Conservation (phyloP, 345 rosid species). For the Pistacia vera region DNA sequence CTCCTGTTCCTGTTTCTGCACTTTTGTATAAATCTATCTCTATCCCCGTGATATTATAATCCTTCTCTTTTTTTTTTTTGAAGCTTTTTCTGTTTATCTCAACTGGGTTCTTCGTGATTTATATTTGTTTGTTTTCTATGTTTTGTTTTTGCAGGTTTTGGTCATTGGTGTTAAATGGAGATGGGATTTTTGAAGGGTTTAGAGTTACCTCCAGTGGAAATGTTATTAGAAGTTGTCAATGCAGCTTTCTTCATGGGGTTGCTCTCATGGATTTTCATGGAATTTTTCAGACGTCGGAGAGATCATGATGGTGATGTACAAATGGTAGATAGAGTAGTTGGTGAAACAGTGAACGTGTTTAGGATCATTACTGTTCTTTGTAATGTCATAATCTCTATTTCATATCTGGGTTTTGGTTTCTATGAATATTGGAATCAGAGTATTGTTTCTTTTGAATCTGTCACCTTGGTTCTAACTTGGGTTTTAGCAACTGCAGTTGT, state of each 20-base stretch:
- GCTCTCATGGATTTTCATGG: conserved; percentile 27
- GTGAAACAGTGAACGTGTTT: neutral
- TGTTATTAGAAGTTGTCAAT: conserved; percentile 24
- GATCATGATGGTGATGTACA: neutral
- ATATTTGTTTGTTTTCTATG: too few relatives aligned
- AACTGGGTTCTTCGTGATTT: conserved; percentile 21
- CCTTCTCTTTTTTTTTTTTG: neutral
- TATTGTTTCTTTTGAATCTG: conserved; percentile 15
- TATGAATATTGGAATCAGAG: conserved; percentile 30
- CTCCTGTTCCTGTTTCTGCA: neutral
- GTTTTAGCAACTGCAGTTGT: conserved; percentile 35
- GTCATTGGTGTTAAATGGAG: neutral
- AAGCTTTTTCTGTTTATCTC: conserved; percentile 4
- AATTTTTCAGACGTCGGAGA: conserved; percentile 27
- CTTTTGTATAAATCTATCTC: neutral
- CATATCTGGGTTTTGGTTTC: conserved; percentile 41
- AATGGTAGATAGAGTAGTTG: neutral
- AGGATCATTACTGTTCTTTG: conserved; percentile 20
- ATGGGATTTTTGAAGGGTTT: conserved; percentile 11
- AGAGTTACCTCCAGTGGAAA: conserved; percentile 15
- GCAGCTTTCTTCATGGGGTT: conserved; percentile 31
- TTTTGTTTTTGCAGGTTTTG: conserved; percentile 15
- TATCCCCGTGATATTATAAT: neutral
- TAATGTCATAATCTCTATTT: conserved; percentile 28
- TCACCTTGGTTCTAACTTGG: conserved; percentile 41